phyloP scores from a whole-genome alignment of 495 filamentous ascomycete genomes.

The Aspergillus wentii region DNA sequence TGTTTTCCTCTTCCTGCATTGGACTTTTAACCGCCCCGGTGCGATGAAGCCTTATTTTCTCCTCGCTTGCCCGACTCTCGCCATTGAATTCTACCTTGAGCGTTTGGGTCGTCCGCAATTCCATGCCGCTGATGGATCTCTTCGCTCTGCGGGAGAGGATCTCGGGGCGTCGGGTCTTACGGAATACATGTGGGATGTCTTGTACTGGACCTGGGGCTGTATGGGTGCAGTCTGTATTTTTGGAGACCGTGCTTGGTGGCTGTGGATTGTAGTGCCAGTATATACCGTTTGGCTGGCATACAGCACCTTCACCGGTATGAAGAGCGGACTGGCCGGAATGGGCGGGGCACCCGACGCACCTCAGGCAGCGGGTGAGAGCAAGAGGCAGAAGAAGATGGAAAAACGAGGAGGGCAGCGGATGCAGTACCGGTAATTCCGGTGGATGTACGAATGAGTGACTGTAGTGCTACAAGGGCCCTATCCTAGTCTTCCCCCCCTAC shows the following conservation, averaged over 20 bases:
- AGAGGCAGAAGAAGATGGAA: slow-evolving; percentile 60
- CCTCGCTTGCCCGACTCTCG: slow-evolving; percentile 66
- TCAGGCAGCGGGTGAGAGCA: slow-evolving; percentile 40
- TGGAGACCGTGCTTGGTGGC: slow-evolving; percentile 73
- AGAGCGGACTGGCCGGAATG: slow-evolving; percentile 60
- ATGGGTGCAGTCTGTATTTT: slow-evolving; percentile 60
- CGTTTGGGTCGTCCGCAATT: slow-evolving; percentile 73
- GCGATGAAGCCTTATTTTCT: slow-evolving; percentile 67
- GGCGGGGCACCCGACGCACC: slow-evolving; percentile 23
- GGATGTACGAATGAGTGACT: too few relatives aligned
- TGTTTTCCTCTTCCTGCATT: slow-evolving; percentile 67
- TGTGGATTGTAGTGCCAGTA: slow-evolving; percentile 64
- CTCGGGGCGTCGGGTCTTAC: slow-evolving; percentile 83
- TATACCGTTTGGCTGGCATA: slow-evolving; percentile 69
- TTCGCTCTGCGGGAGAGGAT: slow-evolving; percentile 79
- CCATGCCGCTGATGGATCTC: slow-evolving; percentile 53
- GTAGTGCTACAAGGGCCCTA: too few relatives aligned
- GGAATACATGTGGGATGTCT: slow-evolving; percentile 95
- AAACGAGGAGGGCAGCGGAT: slow-evolving; percentile 50
- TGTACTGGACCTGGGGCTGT: slow-evolving; percentile 84
- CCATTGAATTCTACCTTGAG: slow-evolving; percentile 81
- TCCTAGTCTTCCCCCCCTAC: too few relatives aligned
- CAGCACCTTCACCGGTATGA: slow-evolving; percentile 57
- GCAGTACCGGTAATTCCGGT: slow-evolving; percentile 34
- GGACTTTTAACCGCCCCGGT: slow-evolving; percentile 58